Evolutionary conservation across 73 alveolate species (phyloP), one percentile per base, ranked within the genome.

Genomic region (Breviolum minutum): DNA sequence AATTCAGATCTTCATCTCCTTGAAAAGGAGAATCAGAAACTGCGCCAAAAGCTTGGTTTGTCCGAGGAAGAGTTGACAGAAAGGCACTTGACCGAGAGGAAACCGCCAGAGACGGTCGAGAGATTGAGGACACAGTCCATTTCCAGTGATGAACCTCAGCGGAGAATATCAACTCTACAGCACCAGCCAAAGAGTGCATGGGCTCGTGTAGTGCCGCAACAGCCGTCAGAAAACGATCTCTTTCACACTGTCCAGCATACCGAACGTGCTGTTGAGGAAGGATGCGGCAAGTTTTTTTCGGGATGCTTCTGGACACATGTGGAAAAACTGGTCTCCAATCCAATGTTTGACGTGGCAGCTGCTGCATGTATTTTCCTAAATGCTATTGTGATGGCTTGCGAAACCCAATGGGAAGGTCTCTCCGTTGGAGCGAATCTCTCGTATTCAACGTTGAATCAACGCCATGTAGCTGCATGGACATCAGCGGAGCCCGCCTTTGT

Each of bases 321-420:
- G 9, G 84, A 29, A 54, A 63, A 32, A n/a, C 32, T 92, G 64
- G 87, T 63, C 90, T 73, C 63, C 17, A 88, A 92, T 63, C 98
- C 98, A 14, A 92, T 92, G 91, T 92, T 92, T 69, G 98, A 92
- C 90, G 30, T 92, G 24, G 90, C 30, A 13, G 79, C 69, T 6
- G 89, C 98, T 54, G 63, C 61, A 26, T 8, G 60, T 10, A 92
- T 92, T 8, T 92, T 92, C 40, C 9, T 74, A 64, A 92, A 92
- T 30, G 79, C 98, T 16, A 17, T 92, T 6, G 98, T 62, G 27
- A 74, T 92, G 98, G 98, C 91, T 6, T 29, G 74, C 62, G 98
- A 92, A n/a, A 26, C 98, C 17, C 98, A 92, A 17, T 74, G 79
- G 77, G 64, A 92, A 69, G 98, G 98, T 17, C 81, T 92, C 17